Evolutionary conservation across 225 moss, liverwort and hornwort species (phyloP).

Genomic region (Marchantia paleacea): DNA sequence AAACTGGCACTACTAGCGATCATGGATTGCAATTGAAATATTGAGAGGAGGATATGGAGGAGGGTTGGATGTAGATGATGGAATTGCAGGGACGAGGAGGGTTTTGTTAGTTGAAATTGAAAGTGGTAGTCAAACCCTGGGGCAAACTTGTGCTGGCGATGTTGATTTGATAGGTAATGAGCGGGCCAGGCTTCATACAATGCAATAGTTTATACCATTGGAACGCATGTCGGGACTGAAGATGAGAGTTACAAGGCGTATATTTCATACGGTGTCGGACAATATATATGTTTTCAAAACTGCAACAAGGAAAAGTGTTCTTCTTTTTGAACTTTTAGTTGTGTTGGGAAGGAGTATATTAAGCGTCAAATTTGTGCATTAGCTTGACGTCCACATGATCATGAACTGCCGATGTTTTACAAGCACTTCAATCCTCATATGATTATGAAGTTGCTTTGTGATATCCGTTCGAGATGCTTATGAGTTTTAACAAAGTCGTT

Average conservation of each 20-base stretch:
- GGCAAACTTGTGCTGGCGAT: too few relatives aligned
- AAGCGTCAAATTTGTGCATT: neutral
- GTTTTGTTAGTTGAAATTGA: too few relatives aligned
- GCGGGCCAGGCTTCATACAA: neutral
- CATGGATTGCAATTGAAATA: too few relatives aligned
- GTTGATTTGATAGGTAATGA: neutral
- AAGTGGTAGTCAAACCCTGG: too few relatives aligned
- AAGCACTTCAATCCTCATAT: neutral
- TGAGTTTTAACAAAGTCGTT: neutral
- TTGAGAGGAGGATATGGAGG: too few relatives aligned
- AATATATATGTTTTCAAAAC: neutral
- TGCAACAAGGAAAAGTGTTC: too few relatives aligned
- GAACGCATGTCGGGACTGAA: neutral
- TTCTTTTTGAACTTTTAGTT: neutral
- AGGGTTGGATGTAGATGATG: too few relatives aligned
- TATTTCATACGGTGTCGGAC: neutral
- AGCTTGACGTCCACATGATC: neutral
- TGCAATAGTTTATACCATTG: neutral
- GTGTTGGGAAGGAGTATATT: neutral
- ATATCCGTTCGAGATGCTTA: neutral
- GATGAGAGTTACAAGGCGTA: neutral
- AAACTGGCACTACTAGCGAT: too few relatives aligned
- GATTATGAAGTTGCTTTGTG: neutral
- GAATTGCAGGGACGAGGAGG: too few relatives aligned
- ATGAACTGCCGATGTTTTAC: neutral